A percentile compares a stretch with the other conserved stretches of the same genome.
Conservation (phyloP, 2,329 filamentous ascomycete genomes). For the Coniochaeta sp. region DNA sequence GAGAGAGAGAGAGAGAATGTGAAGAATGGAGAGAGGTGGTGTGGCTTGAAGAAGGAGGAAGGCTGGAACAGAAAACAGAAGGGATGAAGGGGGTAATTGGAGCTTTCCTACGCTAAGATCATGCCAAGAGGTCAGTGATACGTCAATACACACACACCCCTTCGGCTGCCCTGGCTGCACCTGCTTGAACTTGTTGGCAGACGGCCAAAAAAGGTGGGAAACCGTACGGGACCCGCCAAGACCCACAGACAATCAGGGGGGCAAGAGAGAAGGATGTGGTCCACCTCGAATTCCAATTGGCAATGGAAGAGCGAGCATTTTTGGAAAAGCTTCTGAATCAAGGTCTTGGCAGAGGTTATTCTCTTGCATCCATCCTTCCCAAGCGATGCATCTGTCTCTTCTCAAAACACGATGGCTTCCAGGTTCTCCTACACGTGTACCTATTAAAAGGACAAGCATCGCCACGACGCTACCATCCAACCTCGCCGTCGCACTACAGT, state of each 20-base stretch:
- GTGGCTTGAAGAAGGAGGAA: conserved; percentile 16
- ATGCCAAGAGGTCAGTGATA: conserved; percentile 3
- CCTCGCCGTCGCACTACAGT: background rate
- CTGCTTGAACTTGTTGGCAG: background rate
- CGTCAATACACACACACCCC: background rate
- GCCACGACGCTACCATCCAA: conserved; percentile 1
- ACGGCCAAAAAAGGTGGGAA: too few species aligned
- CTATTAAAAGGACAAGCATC: background rate
- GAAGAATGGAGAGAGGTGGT: conserved; percentile 14
- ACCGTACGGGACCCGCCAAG: conserved; percentile 1
- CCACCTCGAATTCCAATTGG: background rate
- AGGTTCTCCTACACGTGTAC: too few species aligned
- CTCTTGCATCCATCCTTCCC: background rate
- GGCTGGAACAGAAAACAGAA: conserved; percentile 8
- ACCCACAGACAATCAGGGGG: conserved; percentile 1
- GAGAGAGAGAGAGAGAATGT: conserved; percentile 13
- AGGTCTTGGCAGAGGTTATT: background rate
- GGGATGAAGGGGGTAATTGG: conserved; percentile 17
- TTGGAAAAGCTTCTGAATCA: background rate
- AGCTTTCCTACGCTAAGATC: conserved; percentile 4
- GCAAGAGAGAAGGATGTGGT: background rate
- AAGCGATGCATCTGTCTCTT: background rate
- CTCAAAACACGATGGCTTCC: background rate
- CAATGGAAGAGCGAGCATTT: background rate
- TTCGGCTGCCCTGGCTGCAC: background rate